Conservation (phyloP, 2,329 filamentous ascomycete species). For the Epichloe glyceriae region DNA sequence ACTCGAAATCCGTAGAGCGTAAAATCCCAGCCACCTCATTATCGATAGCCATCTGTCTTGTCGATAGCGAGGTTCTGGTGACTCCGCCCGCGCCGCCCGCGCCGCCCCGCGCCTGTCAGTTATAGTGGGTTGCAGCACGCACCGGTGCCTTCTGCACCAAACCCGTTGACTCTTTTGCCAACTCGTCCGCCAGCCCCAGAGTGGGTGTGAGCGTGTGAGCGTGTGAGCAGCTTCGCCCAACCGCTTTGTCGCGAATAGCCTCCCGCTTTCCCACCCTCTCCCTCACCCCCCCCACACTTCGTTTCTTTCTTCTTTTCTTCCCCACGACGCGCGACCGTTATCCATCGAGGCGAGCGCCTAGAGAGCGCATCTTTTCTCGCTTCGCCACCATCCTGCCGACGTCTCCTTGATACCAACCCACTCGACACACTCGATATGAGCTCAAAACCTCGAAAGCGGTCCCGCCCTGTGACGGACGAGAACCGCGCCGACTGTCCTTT, state of each 20-base stretch:
- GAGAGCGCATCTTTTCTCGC: constrained; percentile 1
- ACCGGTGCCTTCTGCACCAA: no score
- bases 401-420: not conserved
- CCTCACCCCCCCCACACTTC: not conserved
- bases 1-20: no score
- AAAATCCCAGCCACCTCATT: no score
- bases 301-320: not conserved
- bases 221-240: not conserved
- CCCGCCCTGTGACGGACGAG: constrained; percentile 34
- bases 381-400: constrained; percentile 1
- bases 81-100: no score
- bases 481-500: constrained; percentile 45
- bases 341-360: constrained; percentile 1
- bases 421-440: constrained; percentile 12
- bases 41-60: no score
- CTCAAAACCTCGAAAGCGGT: constrained; percentile 34
- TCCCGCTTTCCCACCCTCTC: constrained; percentile 4
- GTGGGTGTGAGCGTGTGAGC: no score
- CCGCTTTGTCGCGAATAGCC: constrained; percentile 6
- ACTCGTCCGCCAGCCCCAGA: no score
- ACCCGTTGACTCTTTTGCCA: no score
- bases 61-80: no score
- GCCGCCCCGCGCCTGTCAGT: no score
- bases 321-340: not conserved
- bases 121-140: no score